Evolutionary conservation across 805 yeast species (phyloP).

Genomic region (Trichomonascus vanleenenianus): DNA sequence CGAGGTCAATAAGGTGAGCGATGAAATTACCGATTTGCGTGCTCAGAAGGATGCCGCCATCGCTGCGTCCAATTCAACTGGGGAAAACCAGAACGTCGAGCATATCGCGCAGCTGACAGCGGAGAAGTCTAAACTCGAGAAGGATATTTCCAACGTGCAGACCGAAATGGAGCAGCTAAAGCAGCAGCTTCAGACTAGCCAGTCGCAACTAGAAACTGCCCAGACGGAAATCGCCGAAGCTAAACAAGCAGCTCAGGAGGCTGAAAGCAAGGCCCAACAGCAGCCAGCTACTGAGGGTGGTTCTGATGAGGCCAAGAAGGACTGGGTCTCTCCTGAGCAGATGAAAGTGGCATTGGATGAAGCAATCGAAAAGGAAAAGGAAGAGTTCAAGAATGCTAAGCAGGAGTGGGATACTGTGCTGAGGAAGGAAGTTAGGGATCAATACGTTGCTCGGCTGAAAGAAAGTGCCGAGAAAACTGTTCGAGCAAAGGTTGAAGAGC

Average conservation of each 20-base stretch:
- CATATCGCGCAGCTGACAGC: conserved; percentile 13
- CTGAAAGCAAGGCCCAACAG: no score
- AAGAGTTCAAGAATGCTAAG: not conserved
- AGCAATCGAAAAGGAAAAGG: not conserved
- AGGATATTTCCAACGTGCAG: conserved; percentile 18
- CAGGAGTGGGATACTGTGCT: not conserved
- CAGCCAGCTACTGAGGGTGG: no score
- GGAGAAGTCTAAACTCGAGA: conserved; percentile 23
- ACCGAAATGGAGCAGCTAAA: conserved; percentile 12
- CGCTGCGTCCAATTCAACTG: conserved; percentile 3
- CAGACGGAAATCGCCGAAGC: conserved; percentile 3
- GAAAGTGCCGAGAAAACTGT: conserved; percentile 9
- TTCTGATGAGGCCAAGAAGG: not conserved
- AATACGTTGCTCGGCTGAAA: conserved; percentile 11
- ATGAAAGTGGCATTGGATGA: not conserved
- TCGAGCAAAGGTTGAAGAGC: conserved; percentile 20
- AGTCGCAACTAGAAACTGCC: not conserved
- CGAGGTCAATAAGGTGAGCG: conserved; percentile 23
- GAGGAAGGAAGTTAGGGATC: not conserved
- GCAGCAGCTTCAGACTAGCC: not conserved
- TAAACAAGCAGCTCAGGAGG: not conserved
- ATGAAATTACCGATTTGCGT: conserved; percentile 20
- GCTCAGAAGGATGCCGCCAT: conserved; percentile 2
- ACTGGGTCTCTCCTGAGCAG: not conserved
- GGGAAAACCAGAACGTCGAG: conserved; percentile 12